Evolutionary conservation across 2,329 filamentous ascomycete species (phyloP).

Genomic region (Alternaria novae-zelandiae): DNA sequence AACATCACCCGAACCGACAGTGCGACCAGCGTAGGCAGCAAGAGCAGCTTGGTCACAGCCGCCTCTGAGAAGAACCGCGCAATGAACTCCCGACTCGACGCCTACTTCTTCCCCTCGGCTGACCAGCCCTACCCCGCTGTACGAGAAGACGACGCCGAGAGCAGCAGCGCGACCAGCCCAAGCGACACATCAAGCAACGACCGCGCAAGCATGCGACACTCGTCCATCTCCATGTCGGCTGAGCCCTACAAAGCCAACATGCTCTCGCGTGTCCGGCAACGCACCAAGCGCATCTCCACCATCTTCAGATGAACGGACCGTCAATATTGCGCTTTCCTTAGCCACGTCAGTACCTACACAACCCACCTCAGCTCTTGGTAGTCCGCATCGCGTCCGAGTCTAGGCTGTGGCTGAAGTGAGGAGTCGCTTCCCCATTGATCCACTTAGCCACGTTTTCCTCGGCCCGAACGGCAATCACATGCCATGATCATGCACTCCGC

Average conservation of each 20-base stretch:
- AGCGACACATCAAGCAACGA: constrained; percentile 47
- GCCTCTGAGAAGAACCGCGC: constrained; percentile 50
- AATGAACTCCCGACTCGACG: constrained; percentile 48
- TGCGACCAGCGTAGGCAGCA: constrained; percentile 43
- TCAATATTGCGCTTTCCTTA: background rate
- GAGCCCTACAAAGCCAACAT: constrained; percentile 40
- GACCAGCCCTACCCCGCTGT: constrained; percentile 35
- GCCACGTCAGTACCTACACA: constrained; percentile 27
- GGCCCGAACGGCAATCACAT: constrained; percentile 17
- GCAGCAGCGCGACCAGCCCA: constrained; percentile 31
- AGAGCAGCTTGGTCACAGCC: constrained; percentile 41
- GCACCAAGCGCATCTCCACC: constrained; percentile 46
- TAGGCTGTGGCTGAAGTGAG: constrained; percentile 23
- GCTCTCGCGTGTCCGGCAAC: constrained; percentile 43
- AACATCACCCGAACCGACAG: constrained; percentile 47
- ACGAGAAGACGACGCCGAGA: constrained; percentile 41
- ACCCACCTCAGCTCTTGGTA: constrained; percentile 20
- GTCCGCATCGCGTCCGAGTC: constrained; percentile 22
- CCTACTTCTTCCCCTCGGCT: constrained; percentile 44
- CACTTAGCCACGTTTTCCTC: constrained; percentile 18
- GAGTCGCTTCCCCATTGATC: constrained; percentile 10
- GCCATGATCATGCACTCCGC: constrained; percentile 8
- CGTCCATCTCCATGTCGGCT: constrained; percentile 38
- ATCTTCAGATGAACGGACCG: constrained; percentile 44
- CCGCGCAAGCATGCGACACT: constrained; percentile 35